Evolutionary conservation across 2,329 filamentous ascomycete genomes (phyloP).

Genomic region (Claviceps cyperi): DNA sequence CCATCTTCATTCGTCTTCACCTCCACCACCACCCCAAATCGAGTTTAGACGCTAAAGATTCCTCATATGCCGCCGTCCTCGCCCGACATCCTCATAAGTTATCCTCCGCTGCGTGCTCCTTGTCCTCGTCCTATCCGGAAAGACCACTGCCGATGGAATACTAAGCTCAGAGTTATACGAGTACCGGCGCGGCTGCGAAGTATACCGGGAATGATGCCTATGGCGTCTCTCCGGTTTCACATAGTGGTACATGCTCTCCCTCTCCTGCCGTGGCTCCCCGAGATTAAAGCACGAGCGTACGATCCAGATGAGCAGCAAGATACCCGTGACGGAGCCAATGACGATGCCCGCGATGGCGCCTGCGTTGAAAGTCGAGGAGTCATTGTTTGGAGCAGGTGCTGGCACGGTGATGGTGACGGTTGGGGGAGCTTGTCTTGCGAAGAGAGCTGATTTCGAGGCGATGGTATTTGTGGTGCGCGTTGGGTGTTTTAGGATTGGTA

Average conservation of each 20-base stretch:
- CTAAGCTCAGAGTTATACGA: background rate
- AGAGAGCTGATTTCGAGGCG: background rate
- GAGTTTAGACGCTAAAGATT: background rate
- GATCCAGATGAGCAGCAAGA: constrained; percentile 32
- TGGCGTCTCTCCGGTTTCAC: constrained; percentile 11
- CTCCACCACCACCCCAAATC: too few relatives aligned
- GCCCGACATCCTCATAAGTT: background rate
- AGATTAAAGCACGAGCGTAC: constrained; percentile 29
- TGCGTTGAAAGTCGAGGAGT: constrained; percentile 22
- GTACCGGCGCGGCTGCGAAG: constrained; percentile 5
- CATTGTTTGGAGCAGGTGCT: constrained; percentile 4
- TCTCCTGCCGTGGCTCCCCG: constrained; percentile 20
- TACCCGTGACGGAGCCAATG: constrained; percentile 31
- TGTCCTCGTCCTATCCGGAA: background rate
- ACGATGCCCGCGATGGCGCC: constrained; percentile 38
- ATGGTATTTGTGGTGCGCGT: background rate
- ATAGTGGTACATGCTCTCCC: constrained; percentile 20
- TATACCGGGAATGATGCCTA: constrained; percentile 12
- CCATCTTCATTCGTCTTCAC: too few relatives aligned
- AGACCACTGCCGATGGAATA: background rate
- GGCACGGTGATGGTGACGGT: constrained; percentile 18
- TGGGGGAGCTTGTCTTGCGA: background rate
- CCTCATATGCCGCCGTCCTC: constrained; percentile 1
- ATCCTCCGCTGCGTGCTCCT: background rate
- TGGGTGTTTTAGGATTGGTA: background rate